These are phyloP conservation scores for Vitis hybrid DNA, from an alignment of 177 flowering plant species.

Conservation along the genomic window DNA sequence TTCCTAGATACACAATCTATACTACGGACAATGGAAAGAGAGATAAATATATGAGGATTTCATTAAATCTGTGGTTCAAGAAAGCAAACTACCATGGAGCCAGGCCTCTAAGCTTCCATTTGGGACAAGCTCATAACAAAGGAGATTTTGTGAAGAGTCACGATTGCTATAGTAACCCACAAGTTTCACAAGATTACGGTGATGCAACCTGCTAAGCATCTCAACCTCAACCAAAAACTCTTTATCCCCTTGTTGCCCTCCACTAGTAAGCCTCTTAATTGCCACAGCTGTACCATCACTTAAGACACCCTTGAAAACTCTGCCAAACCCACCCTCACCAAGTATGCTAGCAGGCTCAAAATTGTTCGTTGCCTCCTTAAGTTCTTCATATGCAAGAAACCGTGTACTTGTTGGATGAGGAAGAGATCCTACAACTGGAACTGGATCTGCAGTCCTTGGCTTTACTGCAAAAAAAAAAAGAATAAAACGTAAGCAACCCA, in stretches of 20 bases:
- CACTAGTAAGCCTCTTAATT: constrained; percentile 84
- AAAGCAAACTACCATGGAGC: constrained; percentile 79
- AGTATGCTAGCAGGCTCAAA: constrained; percentile 80
- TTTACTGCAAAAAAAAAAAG: constrained; percentile 42
- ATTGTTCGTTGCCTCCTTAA: constrained; percentile 89
- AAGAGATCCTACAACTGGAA: constrained; percentile 59
- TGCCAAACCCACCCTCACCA: constrained; percentile 99
- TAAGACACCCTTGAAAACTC: constrained; percentile 87
- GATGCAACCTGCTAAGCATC: constrained; percentile 98
- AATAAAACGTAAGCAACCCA: background rate
- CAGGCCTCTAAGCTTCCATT: constrained; percentile 97
- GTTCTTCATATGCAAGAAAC: constrained; percentile 86
- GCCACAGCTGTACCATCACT: constrained; percentile 98
- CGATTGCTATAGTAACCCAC: constrained; percentile 87
- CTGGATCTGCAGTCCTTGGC: constrained; percentile 44
- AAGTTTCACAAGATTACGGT: constrained; percentile 95
- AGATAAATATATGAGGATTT: background rate
- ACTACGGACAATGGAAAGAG: background rate
- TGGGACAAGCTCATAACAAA: constrained; percentile 95
- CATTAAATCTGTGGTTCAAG: background rate
- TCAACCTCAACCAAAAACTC: constrained; percentile 95
- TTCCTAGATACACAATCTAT: too few relatives aligned
- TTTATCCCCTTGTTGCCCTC: constrained; percentile 91
- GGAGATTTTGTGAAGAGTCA: constrained; percentile 81
- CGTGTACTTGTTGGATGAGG: constrained; percentile 86